These are phyloP conservation scores for Nicotiana rustica DNA, from an alignment of 305 asterid genomes.

Conservation along the genomic window DNA sequence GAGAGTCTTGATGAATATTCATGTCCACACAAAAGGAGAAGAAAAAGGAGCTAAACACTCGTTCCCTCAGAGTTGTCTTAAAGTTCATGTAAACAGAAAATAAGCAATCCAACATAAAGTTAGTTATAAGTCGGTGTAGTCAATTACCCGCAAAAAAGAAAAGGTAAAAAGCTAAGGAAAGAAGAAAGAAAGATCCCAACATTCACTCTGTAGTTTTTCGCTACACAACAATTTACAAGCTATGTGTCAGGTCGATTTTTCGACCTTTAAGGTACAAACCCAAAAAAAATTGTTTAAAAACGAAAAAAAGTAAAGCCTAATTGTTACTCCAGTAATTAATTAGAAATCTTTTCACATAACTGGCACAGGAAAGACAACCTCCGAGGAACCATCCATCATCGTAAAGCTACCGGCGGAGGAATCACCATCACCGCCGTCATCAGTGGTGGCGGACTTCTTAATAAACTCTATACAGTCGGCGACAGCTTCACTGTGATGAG, in stretches of 20 bases:
- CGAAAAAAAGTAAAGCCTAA: neutral
- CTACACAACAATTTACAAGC: constrained; percentile 39
- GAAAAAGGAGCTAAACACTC: no score
- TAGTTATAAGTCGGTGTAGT: no score
- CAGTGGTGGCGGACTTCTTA: constrained; percentile 54
- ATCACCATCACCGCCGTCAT: constrained; percentile 39
- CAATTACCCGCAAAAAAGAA: neutral
- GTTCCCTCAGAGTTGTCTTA: no score
- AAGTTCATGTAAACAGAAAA: no score
- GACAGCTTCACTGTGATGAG: constrained; percentile 65
- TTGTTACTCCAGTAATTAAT: neutral
- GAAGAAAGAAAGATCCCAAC: neutral
- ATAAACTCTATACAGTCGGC: constrained; percentile 78
- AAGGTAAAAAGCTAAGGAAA: no score
- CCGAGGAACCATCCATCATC: neutral
- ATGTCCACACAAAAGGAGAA: no score
- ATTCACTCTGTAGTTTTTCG: neutral
- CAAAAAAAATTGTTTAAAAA: neutral
- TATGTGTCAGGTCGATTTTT: neutral
- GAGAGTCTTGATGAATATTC: no score
- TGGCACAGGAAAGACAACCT: constrained; percentile 41
- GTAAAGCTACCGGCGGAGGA: constrained; percentile 7
- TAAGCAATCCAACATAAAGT: no score
- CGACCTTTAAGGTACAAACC: constrained; percentile 8
- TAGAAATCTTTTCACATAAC: constrained; percentile 32